Conservation (phyloP, 148 eudicot species). For the Euryodendron excelsum region DNA sequence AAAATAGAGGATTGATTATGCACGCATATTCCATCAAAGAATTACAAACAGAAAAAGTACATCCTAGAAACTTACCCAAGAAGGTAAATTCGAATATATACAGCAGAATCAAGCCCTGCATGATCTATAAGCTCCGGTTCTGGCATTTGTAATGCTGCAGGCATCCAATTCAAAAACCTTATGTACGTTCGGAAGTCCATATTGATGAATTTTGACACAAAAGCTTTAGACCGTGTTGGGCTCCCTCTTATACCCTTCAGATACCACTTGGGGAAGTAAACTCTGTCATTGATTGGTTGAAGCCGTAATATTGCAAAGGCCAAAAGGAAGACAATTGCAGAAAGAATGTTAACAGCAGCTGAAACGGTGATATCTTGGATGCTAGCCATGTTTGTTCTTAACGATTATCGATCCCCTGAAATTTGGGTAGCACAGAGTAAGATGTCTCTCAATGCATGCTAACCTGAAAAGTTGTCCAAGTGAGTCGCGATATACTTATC, state of each 20-base stretch:
- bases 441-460: background rate
- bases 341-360: constrained; percentile 66
- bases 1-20: background rate
- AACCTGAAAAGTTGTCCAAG: background rate
- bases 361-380: constrained; percentile 62
- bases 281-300: constrained; percentile 89
- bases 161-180: constrained; percentile 90
- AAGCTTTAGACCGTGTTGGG: constrained; percentile 56
- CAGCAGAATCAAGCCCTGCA: constrained; percentile 97
- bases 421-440: constrained; percentile 7
- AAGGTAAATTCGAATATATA: constrained; percentile 82
- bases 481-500: background rate
- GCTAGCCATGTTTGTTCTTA: constrained; percentile 55
- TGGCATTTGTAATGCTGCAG: constrained; percentile 96
- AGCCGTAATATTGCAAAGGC: constrained; percentile 86
- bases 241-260: constrained; percentile 79
- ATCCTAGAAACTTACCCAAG: constrained; percentile 66
- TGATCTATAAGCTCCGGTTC: constrained; percentile 94
- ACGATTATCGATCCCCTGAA: constrained; percentile 38
- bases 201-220: constrained; percentile 64
- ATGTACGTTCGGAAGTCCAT: constrained; percentile 67
- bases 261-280: constrained; percentile 99
- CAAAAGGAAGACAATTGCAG: constrained; percentile 74
- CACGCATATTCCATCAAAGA: background rate
- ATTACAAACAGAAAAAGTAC: background rate